These are phyloP conservation scores for Ustilago vetiveriae DNA, from an alignment of 1,284 basidiomycete species.

Conservation along the genomic window DNA sequence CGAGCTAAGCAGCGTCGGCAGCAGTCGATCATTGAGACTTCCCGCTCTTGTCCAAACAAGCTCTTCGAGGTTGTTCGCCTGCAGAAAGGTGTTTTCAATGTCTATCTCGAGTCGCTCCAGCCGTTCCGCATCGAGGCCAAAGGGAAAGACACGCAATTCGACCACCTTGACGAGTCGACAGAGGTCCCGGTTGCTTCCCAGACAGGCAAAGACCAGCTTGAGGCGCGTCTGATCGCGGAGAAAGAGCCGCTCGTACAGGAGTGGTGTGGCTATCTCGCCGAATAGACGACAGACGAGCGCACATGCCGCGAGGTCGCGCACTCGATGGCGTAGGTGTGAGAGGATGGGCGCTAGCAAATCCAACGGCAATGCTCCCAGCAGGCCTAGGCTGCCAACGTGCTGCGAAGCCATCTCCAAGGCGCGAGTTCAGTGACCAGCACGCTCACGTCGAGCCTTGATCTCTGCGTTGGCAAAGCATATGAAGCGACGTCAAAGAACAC, in stretches of 20 bases:
- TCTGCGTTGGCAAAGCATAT: neutral
- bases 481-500: neutral
- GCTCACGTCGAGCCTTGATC: neutral
- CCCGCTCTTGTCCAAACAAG: slow-evolving; percentile 64
- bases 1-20: slow-evolving; percentile 40
- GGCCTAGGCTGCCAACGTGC: slow-evolving; percentile 6
- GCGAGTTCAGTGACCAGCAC: slow-evolving; percentile 13
- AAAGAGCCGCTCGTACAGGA: slow-evolving; percentile 60
- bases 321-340: slow-evolving; percentile 44
- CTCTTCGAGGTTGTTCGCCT: slow-evolving; percentile 42
- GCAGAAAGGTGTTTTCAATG: slow-evolving; percentile 40
- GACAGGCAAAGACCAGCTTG: slow-evolving; percentile 50
- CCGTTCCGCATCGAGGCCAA: slow-evolving; percentile 57
- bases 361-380: slow-evolving; percentile 47
- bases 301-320: slow-evolving; percentile 54
- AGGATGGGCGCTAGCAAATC: slow-evolving; percentile 57
- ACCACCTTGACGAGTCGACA: slow-evolving; percentile 50
- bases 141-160: slow-evolving; percentile 63
- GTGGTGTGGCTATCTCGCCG: slow-evolving; percentile 40
- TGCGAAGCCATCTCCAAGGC: slow-evolving; percentile 5
- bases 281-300: slow-evolving; percentile 44
- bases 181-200: slow-evolving; percentile 38
- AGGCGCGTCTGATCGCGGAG: slow-evolving; percentile 61
- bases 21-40: slow-evolving; percentile 56
- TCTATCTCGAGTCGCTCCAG: slow-evolving; percentile 58